phyloP scores from a whole-genome alignment of 805 yeast genomes.

The Candida succiphila region DNA sequence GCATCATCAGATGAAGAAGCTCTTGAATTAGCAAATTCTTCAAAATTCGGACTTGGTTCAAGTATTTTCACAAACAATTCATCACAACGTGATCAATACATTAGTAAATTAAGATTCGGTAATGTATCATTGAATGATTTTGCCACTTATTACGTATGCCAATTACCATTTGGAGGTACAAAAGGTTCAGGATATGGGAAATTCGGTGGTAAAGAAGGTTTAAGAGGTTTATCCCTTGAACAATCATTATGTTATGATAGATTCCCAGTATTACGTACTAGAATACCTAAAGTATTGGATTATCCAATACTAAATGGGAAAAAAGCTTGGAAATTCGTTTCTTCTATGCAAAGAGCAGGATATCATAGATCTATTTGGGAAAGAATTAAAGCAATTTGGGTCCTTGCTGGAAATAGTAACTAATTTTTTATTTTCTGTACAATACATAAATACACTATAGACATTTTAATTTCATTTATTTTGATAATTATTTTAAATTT shows the following conservation, averaged over 20 bases:
- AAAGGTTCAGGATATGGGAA: slow-evolving; percentile 94
- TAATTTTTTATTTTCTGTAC: too few species aligned
- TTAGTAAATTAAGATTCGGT: slow-evolving; percentile 63
- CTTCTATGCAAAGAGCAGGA: slow-evolving; percentile 73
- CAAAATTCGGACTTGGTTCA: slow-evolving; percentile 86
- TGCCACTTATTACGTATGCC: slow-evolving; percentile 93
- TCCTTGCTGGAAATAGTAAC: slow-evolving; percentile 35
- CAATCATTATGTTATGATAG: slow-evolving; percentile 84
- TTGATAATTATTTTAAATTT: slow-evolving; percentile 10
- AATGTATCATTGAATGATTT: slow-evolving; percentile 96
- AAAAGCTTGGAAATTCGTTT: slow-evolving; percentile 84
- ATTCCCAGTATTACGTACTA: slow-evolving; percentile 66
- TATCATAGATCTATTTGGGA: slow-evolving; percentile 72
- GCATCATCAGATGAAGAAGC: slow-evolving; percentile 64
- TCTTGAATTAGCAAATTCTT: slow-evolving; percentile 66
- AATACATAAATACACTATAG: neutral
- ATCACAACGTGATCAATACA: slow-evolving; percentile 48
- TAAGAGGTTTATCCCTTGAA: slow-evolving; percentile 78
- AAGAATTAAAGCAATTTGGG: slow-evolving; percentile 42
- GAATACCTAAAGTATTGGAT: slow-evolving; percentile 82
- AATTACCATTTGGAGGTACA: slow-evolving; percentile 93
- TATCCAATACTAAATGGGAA: slow-evolving; percentile 79
- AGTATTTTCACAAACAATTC: slow-evolving; percentile 74
- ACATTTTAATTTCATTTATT: neutral
- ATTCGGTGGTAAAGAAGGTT: slow-evolving; percentile 96